A percentile compares a stretch with the other conserved stretches of the same genome.
These are phyloP conservation scores for Globisporangium splendens DNA, from an alignment of 352 stramenopile genomes.

Conservation along the genomic window DNA sequence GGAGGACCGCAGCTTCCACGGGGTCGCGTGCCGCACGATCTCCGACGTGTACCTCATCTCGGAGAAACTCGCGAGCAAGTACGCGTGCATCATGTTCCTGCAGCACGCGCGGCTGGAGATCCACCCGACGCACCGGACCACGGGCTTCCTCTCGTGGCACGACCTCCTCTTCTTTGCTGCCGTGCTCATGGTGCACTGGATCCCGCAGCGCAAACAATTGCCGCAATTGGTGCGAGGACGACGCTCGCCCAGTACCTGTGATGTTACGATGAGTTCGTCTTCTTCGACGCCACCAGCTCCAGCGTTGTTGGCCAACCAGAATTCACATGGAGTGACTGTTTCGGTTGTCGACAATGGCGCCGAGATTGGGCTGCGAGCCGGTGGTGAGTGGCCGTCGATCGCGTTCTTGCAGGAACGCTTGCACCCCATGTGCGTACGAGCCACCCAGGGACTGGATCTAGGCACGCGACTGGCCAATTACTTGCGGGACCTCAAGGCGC, in stretches of 20 bases:
- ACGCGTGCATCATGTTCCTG: constrained; percentile 78
- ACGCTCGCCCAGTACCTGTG: background rate
- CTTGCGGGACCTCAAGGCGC: constrained; percentile 69
- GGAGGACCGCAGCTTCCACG: constrained; percentile 81
- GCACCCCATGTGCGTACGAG: constrained; percentile 42
- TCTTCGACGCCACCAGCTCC: too few species aligned
- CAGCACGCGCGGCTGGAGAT: constrained; percentile 77
- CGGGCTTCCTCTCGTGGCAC: constrained; percentile 56
- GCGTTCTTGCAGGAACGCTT: constrained; percentile 53
- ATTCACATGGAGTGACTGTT: too few species aligned
- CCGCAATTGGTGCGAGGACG: constrained; percentile 24
- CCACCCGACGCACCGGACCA: constrained; percentile 49
- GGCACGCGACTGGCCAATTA: constrained; percentile 58
- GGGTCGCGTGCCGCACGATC: constrained; percentile 37
- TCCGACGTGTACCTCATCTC: constrained; percentile 65
- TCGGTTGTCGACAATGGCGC: constrained; percentile 47
- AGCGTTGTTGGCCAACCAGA: background rate
- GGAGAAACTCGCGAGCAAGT: constrained; percentile 70
- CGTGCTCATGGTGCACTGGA: constrained; percentile 74
- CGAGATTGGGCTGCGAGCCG: constrained; percentile 32
- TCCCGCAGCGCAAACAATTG: constrained; percentile 47
- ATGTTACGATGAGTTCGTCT: too few species aligned
- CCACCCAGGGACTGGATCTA: constrained; percentile 60
- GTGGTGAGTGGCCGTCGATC: constrained; percentile 45
- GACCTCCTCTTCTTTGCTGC: constrained; percentile 72